Evolutionary conservation across 2,329 filamentous ascomycete genomes (phyloP), one percentile per base, ranked within the genome.

Genomic region (Xylaria arbuscula): DNA sequence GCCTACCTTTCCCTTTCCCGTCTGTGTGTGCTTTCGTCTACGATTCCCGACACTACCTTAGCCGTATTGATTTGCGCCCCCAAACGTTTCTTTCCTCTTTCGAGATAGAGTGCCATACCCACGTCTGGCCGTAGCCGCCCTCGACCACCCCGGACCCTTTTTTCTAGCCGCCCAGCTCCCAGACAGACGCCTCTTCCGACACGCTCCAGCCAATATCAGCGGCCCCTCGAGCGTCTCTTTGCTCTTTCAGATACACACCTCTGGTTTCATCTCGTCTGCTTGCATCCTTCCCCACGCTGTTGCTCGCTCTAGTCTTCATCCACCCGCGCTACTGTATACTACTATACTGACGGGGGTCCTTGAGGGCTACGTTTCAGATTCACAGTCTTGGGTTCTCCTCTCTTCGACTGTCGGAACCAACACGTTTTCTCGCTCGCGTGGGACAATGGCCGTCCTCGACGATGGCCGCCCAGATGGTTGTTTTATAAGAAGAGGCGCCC

Each of bases 131-230:
- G 68, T 72, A 72, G 64, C 70, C 68, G 68, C 69, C 72, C 70
- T 71, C 62, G 38, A 61, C 62, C 67, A 69, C 67, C 59, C 70
- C 62, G 24, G 67, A 59, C 56, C 57, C 53, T 65, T 61, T 74
- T 72, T 72, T 74, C 75, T 85, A 84, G 79, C 83, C 83, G 82
- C 83, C 83, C 80, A 75, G 76, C 78, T 79, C 78, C 80, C 80
- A 84, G 79, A 85, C 82, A 84, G 78, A 82, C 82, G 82, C 83
- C 81, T 72, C 80, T 81, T 76, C 76, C 78, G 74, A 79, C 75
- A 74, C 75, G 50, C 71, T 73, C 75, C 77, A 82, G 81, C 86
- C 86, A 88, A 87, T 87, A 82, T 84, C 81, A 80, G 80, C 77
- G 77, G 79, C 79, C 80, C 78, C 73, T 82, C 78, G 71, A 70